phyloP scores from a whole-genome alignment of 2,329 filamentous ascomycete genomes.

The Colletotrichum musicola region DNA sequence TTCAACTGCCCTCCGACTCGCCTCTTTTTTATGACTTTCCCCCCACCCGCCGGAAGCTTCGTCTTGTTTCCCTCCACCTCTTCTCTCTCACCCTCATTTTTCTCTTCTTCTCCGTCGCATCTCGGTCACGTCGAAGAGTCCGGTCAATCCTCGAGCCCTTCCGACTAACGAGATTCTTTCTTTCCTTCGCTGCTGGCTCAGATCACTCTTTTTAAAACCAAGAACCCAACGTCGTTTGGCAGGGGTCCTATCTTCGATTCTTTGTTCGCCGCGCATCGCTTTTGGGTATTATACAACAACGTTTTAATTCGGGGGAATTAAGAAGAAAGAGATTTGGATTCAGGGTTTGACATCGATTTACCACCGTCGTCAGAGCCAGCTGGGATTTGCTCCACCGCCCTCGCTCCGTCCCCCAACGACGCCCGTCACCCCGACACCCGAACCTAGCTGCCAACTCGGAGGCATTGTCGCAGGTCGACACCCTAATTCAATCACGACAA shows the following conservation, averaged over 20 bases:
- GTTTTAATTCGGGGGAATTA: constrained; percentile 35
- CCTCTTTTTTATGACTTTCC: constrained; percentile 56
- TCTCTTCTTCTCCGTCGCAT: constrained; percentile 48
- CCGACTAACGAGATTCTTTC: constrained; percentile 51
- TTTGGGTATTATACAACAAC: constrained; percentile 28
- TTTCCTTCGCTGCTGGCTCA: constrained; percentile 71
- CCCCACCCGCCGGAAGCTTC: constrained; percentile 45
- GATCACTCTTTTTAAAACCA: constrained; percentile 56
- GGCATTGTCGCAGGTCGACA: constrained; percentile 69
- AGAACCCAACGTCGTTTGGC: constrained; percentile 26
- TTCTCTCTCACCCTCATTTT: constrained; percentile 46
- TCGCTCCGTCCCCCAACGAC: constrained; percentile 17
- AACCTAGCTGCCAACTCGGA: constrained; percentile 42
- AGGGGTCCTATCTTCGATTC: constrained; percentile 45
- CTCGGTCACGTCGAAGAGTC: constrained; percentile 61
- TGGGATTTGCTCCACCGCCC: constrained; percentile 20
- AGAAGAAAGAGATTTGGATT: constrained; percentile 30
- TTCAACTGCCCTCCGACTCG: constrained; percentile 26
- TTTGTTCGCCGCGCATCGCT: constrained; percentile 43
- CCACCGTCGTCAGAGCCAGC: constrained; percentile 16
- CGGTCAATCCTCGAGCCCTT: constrained; percentile 51
- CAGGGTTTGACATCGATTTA: constrained; percentile 6
- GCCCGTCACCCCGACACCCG: constrained; percentile 36
- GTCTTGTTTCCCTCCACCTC: constrained; percentile 41
- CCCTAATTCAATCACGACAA: constrained; percentile 38